phyloP scores from a whole-genome alignment of 352 stramenopile species.

The Phytophthora colocasiae region DNA sequence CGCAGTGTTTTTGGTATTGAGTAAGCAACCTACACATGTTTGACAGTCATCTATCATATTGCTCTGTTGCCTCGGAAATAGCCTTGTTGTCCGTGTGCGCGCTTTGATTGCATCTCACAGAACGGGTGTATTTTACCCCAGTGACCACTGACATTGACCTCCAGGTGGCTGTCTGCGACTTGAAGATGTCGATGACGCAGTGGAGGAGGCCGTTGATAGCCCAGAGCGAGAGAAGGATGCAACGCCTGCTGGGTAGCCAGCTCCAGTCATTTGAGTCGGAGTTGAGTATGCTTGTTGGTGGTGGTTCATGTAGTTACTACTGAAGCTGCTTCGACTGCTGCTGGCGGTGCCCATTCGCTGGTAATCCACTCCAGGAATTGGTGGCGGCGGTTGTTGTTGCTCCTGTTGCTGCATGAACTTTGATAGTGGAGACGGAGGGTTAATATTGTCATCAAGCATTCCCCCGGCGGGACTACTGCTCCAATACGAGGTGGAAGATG shows the following conservation, averaged over 20 bases:
- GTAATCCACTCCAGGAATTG: slow-evolving; percentile 15
- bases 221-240: slow-evolving; percentile 27
- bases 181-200: slow-evolving; percentile 18
- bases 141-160: slow-evolving; percentile 69
- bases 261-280: not conserved
- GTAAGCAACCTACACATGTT: too few relatives aligned
- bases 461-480: slow-evolving; percentile 4
- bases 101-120: too few relatives aligned
- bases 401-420: slow-evolving; percentile 78
- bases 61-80: too few relatives aligned
- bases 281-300: slow-evolving; percentile 13
- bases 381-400: slow-evolving; percentile 26
- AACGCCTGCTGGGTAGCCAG: slow-evolving; percentile 8
- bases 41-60: too few relatives aligned
- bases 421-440: slow-evolving; percentile 66
- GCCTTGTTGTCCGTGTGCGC: too few relatives aligned
- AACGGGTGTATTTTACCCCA: slow-evolving; percentile 15
- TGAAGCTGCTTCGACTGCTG: slow-evolving; percentile 24
- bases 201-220: slow-evolving; percentile 29
- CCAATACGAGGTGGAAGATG: slow-evolving; percentile 21
- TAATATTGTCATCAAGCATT: slow-evolving; percentile 19
- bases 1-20: too few relatives aligned
- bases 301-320: slow-evolving; percentile 12
- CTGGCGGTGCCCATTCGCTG: slow-evolving; percentile 27
- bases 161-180: slow-evolving; percentile 62